Base-by-base conservation (phyloP, 345 rosid species). In the Capsella bursapastoris region DNA sequence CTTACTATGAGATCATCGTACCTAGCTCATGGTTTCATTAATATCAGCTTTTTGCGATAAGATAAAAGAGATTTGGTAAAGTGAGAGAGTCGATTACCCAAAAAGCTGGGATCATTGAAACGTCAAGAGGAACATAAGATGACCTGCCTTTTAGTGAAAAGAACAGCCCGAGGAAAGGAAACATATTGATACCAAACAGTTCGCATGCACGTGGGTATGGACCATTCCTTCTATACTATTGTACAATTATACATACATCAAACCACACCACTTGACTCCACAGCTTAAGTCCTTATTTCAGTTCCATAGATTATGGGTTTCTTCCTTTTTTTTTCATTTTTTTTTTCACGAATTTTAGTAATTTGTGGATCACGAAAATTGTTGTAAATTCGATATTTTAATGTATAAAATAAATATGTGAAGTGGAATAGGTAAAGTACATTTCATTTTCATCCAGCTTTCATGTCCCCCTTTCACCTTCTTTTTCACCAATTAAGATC, bases 381-480 rank as follows among this genome's bases (percentile, higher is more conserved):
- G 28, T 49, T 63, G 18, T 63, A 11, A 6, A 15, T 63, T 37
- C 3, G 6, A 7, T 44, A 27, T 18, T 16, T 38, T 44, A 37
- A 31, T 16, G 13, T 48, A 16, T 29, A 7, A 5, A 11, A 25
- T 27, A 56, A 25, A 28, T 37, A 56, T 77, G 80, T 77, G 80
- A 57, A 57, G 0, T 11, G 48, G 8, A 70, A 70, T 48, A 70
- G 76, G 72, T 77, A 57, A 57, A 70, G 76, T 40, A 77, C 76
- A 57, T 38, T 40, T 77, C 80, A 64, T 29, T 70, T 70, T 76
- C 75, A 35, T 76, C 75, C 75, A 69, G 51, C 71, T 70, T 63
- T 37, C 64, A 45, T 63, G 43, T 29, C 41, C 59, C 68, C 9
- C 4, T 11, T 38, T 8, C 10, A 22, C 2, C 2, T 40, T 34